Evolutionary conservation across 176 grass and related monocot genomes (phyloP).

Genomic region (Phragmites australis): DNA sequence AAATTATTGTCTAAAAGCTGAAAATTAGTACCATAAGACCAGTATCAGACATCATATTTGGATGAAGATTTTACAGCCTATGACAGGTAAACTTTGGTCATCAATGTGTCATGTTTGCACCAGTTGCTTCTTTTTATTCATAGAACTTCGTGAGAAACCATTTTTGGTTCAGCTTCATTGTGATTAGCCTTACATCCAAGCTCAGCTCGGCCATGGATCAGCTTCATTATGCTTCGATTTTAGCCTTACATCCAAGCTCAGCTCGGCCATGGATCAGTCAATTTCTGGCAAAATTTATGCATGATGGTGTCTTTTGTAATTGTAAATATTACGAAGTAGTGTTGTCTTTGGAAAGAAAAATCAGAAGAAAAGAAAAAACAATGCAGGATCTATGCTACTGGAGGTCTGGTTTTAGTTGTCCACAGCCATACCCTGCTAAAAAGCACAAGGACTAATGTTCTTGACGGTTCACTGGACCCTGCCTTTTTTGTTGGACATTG

Average conservation of each 20-base stretch:
- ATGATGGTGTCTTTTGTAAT: neutral
- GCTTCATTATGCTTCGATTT: constrained; percentile 18
- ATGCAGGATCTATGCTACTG: neutral
- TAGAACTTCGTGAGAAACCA: neutral
- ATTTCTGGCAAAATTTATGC: neutral
- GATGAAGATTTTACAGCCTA: constrained; percentile 55
- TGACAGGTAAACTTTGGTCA: constrained; percentile 62
- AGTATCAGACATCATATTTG: constrained; percentile 47
- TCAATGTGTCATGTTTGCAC: constrained; percentile 27
- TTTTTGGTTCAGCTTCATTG: constrained; percentile 17
- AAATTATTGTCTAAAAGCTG: constrained; percentile 51
- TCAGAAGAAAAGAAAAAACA: neutral
- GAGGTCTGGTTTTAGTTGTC: neutral
- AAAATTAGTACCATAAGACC: constrained; percentile 51
- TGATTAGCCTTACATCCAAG: neutral
- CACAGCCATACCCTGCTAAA: neutral
- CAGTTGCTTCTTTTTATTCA: neutral
- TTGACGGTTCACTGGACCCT: neutral
- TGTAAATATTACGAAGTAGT: neutral
- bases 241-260: neutral
- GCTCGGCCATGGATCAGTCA: neutral
- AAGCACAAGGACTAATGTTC: neutral
- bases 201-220: neutral
- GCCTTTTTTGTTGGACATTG: neutral
- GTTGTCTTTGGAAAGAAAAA: constrained; percentile 1